Evolutionary conservation across 1,284 basidiomycete species (phyloP).

Genomic region (Leucoagaricus sp.): DNA sequence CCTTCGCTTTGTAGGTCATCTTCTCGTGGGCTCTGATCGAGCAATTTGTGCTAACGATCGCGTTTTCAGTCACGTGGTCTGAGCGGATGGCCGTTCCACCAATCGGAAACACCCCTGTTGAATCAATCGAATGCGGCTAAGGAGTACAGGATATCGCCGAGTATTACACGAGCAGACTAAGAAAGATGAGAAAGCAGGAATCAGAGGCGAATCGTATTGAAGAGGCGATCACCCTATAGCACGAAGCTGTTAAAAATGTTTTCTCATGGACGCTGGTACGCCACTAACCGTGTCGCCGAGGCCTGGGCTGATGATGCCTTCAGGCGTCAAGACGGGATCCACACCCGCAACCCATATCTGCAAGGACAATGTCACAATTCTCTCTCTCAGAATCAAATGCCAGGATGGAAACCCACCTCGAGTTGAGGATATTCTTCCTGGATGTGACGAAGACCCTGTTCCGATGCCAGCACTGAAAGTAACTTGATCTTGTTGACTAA

Average conservation of each 20-base stretch:
- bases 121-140: neutral
- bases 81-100: neutral
- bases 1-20: slow-evolving; percentile 8
- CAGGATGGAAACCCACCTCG: slow-evolving; percentile 51
- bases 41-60: slow-evolving; percentile 43
- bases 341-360: slow-evolving; percentile 87
- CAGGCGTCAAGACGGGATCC: slow-evolving; percentile 68
- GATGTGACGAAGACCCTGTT: slow-evolving; percentile 74
- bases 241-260: slow-evolving; percentile 1
- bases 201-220: slow-evolving; percentile 51
- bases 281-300: slow-evolving; percentile 82
- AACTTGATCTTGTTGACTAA: slow-evolving; percentile 83
- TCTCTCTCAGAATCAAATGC: neutral
- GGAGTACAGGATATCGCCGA: too few species aligned
- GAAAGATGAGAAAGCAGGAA: neutral
- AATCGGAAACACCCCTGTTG: neutral
- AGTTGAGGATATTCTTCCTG: slow-evolving; percentile 72
- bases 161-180: too few species aligned
- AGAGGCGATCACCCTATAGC: slow-evolving; percentile 63
- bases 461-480: slow-evolving; percentile 80
- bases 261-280: neutral
- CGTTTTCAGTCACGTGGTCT: slow-evolving; percentile 39
- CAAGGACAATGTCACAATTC: neutral
- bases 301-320: slow-evolving; percentile 85
- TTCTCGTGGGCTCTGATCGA: slow-evolving; percentile 21